phyloP scores from a whole-genome alignment of 2,329 filamentous ascomycete genomes.

The Aureobasidium sp. region DNA sequence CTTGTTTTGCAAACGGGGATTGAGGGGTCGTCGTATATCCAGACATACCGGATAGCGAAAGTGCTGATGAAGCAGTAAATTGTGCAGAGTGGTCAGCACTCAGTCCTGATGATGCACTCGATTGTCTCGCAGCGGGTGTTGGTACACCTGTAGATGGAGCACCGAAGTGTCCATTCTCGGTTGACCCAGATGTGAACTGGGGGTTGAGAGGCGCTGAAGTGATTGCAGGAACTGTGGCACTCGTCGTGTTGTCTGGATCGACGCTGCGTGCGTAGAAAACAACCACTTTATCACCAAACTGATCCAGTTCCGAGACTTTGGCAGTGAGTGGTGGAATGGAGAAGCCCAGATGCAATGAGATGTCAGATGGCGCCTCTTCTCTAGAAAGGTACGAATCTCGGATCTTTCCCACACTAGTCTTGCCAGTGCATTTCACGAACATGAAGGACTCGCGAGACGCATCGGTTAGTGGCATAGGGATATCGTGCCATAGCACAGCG shows the following conservation, averaged over 20 bases:
- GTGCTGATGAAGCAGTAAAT: neutral
- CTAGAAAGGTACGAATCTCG: constrained; percentile 18
- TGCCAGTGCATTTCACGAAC: constrained; percentile 30
- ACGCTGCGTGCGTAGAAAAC: neutral
- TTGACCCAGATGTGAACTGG: neutral
- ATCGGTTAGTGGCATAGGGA: constrained; percentile 15
- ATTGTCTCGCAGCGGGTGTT: neutral
- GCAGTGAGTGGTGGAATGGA: neutral
- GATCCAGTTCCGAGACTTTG: neutral
- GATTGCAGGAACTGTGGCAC: neutral
- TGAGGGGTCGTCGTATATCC: neutral
- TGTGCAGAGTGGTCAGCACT: neutral
- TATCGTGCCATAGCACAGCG: constrained; percentile 23
- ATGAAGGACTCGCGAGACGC: constrained; percentile 23
- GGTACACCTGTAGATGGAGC: neutral
- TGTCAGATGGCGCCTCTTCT: neutral
- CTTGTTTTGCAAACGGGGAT: neutral
- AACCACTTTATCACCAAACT: neutral
- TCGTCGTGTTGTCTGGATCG: neutral
- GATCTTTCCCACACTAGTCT: constrained; percentile 17
- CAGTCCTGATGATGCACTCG: neutral
- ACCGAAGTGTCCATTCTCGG: neutral
- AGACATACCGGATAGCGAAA: neutral
- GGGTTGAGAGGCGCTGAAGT: neutral
- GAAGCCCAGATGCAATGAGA: neutral